Evolutionary conservation across 768 basidiomycete genomes (phyloP).

Genomic region (Heimioporus sp.): DNA sequence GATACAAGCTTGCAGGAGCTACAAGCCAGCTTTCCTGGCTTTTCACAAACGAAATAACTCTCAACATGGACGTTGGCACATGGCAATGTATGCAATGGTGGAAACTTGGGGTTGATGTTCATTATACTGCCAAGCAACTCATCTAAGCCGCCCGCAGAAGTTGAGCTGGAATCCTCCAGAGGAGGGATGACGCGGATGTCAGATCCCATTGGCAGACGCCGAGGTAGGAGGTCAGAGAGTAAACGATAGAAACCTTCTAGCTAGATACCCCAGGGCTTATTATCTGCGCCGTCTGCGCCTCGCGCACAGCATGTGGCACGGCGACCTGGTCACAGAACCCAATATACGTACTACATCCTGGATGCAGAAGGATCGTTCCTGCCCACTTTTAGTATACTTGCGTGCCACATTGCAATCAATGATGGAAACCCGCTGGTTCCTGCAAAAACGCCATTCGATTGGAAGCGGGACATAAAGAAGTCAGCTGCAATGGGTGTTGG

Average conservation of each 20-base stretch:
- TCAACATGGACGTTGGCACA: conserved; percentile 35
- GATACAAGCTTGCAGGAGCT: conserved; percentile 38
- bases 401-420: not conserved
- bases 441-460: not conserved
- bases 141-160: conserved; percentile 11
- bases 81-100: conserved; percentile 28
- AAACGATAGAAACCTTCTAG: not conserved
- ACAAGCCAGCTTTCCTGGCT: conserved; percentile 30
- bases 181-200: conserved; percentile 20
- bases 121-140: conserved; percentile 6
- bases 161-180: conserved; percentile 8
- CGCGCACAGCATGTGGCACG: conserved; percentile 14
- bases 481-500: not conserved
- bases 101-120: conserved; percentile 16
- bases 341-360: not conserved
- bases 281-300: conserved; percentile 8
- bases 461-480: not conserved
- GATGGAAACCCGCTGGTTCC: not conserved
- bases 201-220: conserved; percentile 11
- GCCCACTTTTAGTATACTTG: conserved; percentile 6
- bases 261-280: not conserved
- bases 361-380: conserved; percentile 13
- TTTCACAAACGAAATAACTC: conserved; percentile 24
- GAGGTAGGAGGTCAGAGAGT: not conserved
- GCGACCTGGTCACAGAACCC: not conserved